Conservation (phyloP, 805 yeast genomes). For the Nakazawaea ernobii region DNA sequence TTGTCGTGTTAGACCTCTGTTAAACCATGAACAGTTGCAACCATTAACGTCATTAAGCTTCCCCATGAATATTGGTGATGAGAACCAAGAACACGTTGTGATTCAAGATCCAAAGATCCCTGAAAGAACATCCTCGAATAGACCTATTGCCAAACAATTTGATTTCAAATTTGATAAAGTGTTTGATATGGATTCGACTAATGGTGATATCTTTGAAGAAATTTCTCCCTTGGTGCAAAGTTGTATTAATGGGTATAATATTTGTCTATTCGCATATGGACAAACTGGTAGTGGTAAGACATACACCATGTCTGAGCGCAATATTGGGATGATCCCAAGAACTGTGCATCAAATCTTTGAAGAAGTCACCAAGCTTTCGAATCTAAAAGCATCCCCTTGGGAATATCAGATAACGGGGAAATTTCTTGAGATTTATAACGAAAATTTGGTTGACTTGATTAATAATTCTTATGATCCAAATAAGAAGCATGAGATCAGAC, state of each 20-base stretch:
- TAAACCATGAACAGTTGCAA: constrained; percentile 11
- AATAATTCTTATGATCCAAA: constrained; percentile 18
- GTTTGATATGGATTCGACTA: constrained; percentile 49
- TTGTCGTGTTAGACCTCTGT: constrained; percentile 73
- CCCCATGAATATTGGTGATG: constrained; percentile 23
- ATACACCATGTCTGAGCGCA: constrained; percentile 70
- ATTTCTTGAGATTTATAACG: constrained; percentile 88
- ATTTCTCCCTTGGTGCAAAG: constrained; percentile 81
- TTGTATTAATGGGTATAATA: constrained; percentile 84
- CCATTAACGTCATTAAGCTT: neutral
- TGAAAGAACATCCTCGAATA: neutral
- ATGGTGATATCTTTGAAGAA: constrained; percentile 71
- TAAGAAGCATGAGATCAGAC: constrained; percentile 62
- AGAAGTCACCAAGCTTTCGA: constrained; percentile 39
- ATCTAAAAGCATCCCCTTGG: constrained; percentile 47
- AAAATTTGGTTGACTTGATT: constrained; percentile 66
- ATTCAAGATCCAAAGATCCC: constrained; percentile 17
- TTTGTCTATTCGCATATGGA: constrained; percentile 94
- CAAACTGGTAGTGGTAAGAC: constrained; percentile 98
- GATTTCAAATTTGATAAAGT: constrained; percentile 74
- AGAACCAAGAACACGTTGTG: constrained; percentile 27
- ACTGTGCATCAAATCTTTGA: constrained; percentile 68
- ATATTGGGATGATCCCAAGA: constrained; percentile 76
- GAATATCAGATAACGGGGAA: constrained; percentile 58
- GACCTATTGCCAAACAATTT: constrained; percentile 18